A percentile compares a stretch with the other conserved stretches of the same genome.
These are phyloP conservation scores for Pleurostoma richardsiae DNA, from an alignment of 2,329 filamentous ascomycete species.

Conservation along the genomic window DNA sequence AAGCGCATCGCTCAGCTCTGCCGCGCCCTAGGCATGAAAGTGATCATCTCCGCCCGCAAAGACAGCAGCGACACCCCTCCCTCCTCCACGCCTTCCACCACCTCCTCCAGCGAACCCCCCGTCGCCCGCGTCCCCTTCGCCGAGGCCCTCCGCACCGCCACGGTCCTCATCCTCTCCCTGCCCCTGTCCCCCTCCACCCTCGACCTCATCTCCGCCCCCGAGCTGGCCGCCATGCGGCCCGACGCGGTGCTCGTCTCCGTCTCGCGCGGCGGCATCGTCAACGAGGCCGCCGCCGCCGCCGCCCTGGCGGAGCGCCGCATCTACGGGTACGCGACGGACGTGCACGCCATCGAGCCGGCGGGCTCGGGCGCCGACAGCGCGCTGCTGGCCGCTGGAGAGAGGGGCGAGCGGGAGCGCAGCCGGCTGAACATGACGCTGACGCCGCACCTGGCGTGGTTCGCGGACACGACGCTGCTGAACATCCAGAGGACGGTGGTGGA, in stretches of 20 bases:
- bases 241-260: conserved; percentile 16
- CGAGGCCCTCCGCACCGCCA: conserved; percentile 10
- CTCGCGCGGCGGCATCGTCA: conserved; percentile 14
- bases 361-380: conserved; percentile 12
- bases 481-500: conserved; percentile 12
- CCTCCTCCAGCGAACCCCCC: too few relatives aligned
- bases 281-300: conserved; percentile 11
- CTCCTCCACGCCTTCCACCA: background rate
- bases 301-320: conserved; percentile 12
- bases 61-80: background rate
- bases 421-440: conserved; percentile 15
- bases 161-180: conserved; percentile 15
- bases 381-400: conserved; percentile 8
- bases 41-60: conserved; percentile 15
- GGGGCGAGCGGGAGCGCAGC: background rate
- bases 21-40: conserved; percentile 15
- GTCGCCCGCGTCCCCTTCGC: conserved; percentile 10
- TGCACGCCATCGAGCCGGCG: conserved; percentile 17
- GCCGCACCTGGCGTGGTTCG: conserved; percentile 17
- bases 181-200: conserved; percentile 6
- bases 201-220: conserved; percentile 12
- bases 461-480: conserved; percentile 12
- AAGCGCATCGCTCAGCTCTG: conserved; percentile 13
- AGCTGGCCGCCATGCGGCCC: conserved; percentile 13
- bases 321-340: conserved; percentile 17